These are phyloP conservation scores for Candida krabiensis DNA, from an alignment of 805 yeast species.

Conservation along the genomic window DNA sequence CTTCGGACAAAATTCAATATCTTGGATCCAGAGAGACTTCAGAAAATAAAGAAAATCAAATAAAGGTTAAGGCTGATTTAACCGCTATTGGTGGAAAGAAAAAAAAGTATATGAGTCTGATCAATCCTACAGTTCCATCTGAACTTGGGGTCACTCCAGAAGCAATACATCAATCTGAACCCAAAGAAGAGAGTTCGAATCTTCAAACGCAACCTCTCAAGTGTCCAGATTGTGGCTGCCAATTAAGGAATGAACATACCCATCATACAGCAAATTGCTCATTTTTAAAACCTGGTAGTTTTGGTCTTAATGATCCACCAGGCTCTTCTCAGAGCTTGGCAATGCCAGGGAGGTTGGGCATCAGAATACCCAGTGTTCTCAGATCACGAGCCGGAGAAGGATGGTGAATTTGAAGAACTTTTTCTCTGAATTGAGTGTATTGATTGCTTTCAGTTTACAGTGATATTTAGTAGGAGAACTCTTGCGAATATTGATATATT, in stretches of 20 bases:
- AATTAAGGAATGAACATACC: conserved; percentile 16
- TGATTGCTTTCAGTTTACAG: too few relatives aligned
- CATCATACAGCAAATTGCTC: conserved; percentile 18
- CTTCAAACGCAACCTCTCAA: conserved; percentile 11
- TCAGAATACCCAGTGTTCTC: conserved; percentile 25
- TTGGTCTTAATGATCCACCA: conserved; percentile 16
- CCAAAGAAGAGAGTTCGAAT: conserved; percentile 7
- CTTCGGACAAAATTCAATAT: conserved; percentile 19
- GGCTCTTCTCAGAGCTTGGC: conserved; percentile 24
- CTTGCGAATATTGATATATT: too few relatives aligned
- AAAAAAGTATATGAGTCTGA: conserved; percentile 15
- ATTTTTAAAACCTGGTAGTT: conserved; percentile 4
- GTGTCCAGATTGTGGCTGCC: conserved; percentile 19
- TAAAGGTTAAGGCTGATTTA: conserved; percentile 10
- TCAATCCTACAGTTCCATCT: conserved; percentile 14
- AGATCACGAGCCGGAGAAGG: conserved; percentile 23
- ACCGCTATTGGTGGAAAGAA: conserved; percentile 15
- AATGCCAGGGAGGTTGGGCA: conserved; percentile 27
- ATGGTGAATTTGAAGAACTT: too few relatives aligned
- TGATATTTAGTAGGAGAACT: too few relatives aligned
- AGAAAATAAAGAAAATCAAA: conserved; percentile 20
- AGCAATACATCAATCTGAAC: conserved; percentile 5
- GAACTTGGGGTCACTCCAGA: conserved; percentile 13
- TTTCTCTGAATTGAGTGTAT: too few relatives aligned
- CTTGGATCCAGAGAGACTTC: conserved; percentile 18